These are phyloP conservation scores for Vachellia collinsii DNA, from an alignment of 306 rosid species.

Conservation along the genomic window DNA sequence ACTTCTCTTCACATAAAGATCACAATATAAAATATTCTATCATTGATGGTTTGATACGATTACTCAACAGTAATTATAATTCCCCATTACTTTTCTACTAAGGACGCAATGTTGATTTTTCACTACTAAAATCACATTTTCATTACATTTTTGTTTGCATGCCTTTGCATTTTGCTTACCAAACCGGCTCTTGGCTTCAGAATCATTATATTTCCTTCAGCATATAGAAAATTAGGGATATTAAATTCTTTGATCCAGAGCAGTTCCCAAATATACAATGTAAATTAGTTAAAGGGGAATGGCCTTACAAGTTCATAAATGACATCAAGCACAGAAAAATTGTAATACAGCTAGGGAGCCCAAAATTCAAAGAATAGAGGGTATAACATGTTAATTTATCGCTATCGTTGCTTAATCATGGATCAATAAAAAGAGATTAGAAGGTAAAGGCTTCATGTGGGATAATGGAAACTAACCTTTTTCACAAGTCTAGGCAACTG, in stretches of 20 bases:
- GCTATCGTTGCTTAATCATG: slow-evolving; percentile 7
- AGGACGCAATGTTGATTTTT: background rate
- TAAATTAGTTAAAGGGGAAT: background rate
- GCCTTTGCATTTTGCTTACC: background rate
- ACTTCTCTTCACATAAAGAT: background rate
- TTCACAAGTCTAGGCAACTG: slow-evolving; percentile 30
- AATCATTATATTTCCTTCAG: background rate
- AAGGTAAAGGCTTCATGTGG: slow-evolving; percentile 15
- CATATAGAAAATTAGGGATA: background rate
- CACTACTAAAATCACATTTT: background rate
- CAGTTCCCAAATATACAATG: background rate
- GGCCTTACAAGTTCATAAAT: background rate
- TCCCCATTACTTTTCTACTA: background rate
- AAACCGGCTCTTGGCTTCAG: background rate
- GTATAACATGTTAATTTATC: slow-evolving; percentile 12
- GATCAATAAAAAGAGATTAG: slow-evolving; percentile 23
- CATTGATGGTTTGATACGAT: background rate
- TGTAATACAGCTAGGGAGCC: background rate
- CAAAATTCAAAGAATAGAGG: background rate
- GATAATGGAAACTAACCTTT: slow-evolving; percentile 56
- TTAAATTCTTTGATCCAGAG: background rate
- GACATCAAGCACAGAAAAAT: background rate
- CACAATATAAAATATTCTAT: background rate
- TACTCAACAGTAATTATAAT: background rate
- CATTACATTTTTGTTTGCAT: background rate